Conservation (phyloP, 1,284 basidiomycete genomes). For the Neotropicomus parvogracilis region DNA sequence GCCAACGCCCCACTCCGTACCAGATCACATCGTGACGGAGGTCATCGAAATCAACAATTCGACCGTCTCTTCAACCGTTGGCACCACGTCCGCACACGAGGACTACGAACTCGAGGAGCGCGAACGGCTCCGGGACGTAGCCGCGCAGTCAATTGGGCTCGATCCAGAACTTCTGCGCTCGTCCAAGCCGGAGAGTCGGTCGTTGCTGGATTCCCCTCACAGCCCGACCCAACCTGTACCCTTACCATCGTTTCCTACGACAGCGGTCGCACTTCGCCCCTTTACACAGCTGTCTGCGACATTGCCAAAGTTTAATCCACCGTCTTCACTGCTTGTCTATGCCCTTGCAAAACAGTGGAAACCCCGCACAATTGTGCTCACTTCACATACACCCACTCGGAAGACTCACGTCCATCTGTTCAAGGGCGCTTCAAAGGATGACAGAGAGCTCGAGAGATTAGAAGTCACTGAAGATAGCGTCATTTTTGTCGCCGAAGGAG, state of each 20-base stretch:
- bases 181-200: constrained; percentile 6
- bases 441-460: constrained; percentile 66
- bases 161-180: constrained; percentile 27
- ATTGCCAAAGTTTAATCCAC: constrained; percentile 62
- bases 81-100: constrained; percentile 18
- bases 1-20: constrained; percentile 30
- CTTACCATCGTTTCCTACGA: constrained; percentile 58
- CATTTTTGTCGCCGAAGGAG: constrained; percentile 68
- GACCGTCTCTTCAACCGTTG: constrained; percentile 25
- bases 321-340: constrained; percentile 63
- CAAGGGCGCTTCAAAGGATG: constrained; percentile 53
- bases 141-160: constrained; percentile 71
- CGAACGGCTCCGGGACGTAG: constrained; percentile 64
- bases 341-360: constrained; percentile 74
- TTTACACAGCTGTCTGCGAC: constrained; percentile 50
- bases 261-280: constrained; percentile 44
- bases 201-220: constrained; percentile 17
- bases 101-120: constrained; percentile 68
- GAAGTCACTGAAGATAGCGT: constrained; percentile 72
- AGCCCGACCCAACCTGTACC: constrained; percentile 14
- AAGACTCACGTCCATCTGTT: constrained; percentile 69
- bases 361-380: constrained; percentile 57
- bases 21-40: constrained; percentile 49
- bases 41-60: constrained; percentile 61
- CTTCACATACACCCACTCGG: constrained; percentile 39